These are phyloP conservation scores for Cafeteria roenbergensis DNA, from an alignment of 108 stramenopile genomes.

Conservation along the genomic window DNA sequence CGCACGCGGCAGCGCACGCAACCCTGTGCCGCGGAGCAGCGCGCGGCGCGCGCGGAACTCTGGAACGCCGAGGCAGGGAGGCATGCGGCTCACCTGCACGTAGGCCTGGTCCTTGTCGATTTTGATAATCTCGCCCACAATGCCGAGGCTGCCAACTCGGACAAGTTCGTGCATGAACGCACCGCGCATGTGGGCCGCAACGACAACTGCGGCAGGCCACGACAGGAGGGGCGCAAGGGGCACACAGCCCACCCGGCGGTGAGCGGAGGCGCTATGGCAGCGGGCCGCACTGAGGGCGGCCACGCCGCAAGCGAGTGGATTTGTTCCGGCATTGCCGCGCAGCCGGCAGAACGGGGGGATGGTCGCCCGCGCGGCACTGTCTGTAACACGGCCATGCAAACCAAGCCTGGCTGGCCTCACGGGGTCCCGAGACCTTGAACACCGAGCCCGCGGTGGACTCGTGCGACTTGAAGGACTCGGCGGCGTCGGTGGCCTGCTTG, in stretches of 20 bases:
- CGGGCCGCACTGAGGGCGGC: too few species aligned
- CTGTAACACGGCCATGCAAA: background rate
- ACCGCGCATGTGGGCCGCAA: conserved; percentile 94
- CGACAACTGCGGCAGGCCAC: conserved; percentile 70
- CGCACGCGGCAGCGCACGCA: too few species aligned
- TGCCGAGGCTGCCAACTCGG: conserved; percentile 43
- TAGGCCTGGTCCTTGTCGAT: conserved; percentile 95
- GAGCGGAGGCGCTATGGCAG: too few species aligned
- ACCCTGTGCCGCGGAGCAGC: too few species aligned
- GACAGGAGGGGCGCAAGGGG: too few species aligned
- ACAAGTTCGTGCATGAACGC: conserved; percentile 93
- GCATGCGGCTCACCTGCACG: too few species aligned
- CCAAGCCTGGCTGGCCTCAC: conserved; percentile 17
- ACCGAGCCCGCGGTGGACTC: background rate
- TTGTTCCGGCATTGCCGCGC: background rate
- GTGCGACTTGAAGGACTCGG: background rate
- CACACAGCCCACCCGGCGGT: too few species aligned
- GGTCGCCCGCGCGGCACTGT: background rate
- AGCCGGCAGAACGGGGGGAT: background rate
- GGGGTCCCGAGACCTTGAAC: conserved; percentile 62
- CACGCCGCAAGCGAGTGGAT: background rate
- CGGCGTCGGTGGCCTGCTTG: background rate
- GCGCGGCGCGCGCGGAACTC: too few species aligned
- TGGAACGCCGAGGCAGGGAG: too few species aligned
- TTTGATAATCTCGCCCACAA: conserved; percentile 99